Evolutionary conservation across 2,329 filamentous ascomycete genomes (phyloP).

Genomic region (Colletotrichum incanum): DNA sequence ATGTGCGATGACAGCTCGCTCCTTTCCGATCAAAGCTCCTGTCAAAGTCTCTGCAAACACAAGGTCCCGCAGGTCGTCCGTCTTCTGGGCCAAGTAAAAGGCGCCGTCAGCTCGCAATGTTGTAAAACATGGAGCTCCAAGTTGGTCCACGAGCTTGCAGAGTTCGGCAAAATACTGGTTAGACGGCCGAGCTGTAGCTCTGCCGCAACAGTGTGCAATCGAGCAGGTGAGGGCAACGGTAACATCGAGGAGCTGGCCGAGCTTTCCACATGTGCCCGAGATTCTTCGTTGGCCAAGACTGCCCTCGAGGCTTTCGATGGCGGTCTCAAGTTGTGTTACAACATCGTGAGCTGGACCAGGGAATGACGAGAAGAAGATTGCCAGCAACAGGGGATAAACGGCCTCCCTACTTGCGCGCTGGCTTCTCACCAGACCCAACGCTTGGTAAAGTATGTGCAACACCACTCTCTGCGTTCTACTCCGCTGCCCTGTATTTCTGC

Average conservation of each 20-base stretch:
- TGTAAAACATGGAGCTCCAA: slow-evolving; percentile 53
- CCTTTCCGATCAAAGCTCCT: slow-evolving; percentile 7
- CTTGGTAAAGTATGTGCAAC: slow-evolving; percentile 32
- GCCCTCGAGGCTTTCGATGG: not conserved
- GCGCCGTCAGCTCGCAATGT: slow-evolving; percentile 63
- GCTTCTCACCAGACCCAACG: slow-evolving; percentile 12
- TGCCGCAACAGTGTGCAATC: slow-evolving; percentile 64
- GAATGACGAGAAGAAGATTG: slow-evolving; percentile 23
- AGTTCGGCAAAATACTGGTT: slow-evolving; percentile 57
- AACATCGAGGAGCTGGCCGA: slow-evolving; percentile 50
- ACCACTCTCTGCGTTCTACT: slow-evolving; percentile 17
- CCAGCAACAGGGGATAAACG: slow-evolving; percentile 29
- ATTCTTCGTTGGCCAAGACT: slow-evolving; percentile 7
- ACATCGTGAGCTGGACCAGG: not conserved
- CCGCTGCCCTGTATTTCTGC: no score
- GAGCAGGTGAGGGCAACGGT: slow-evolving; percentile 60
- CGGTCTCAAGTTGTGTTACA: not conserved
- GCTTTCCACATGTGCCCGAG: not conserved
- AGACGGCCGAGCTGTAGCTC: slow-evolving; percentile 56
- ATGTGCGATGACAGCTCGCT: not conserved
- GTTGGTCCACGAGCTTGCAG: slow-evolving; percentile 56
- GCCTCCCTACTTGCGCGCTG: slow-evolving; percentile 14
- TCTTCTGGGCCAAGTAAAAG: slow-evolving; percentile 67
- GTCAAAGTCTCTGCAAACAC: slow-evolving; percentile 64
- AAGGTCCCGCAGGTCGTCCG: slow-evolving; percentile 67